These are phyloP conservation scores for Citrus glauca DNA, from an alignment of 345 rosid genomes.

Conservation along the genomic window DNA sequence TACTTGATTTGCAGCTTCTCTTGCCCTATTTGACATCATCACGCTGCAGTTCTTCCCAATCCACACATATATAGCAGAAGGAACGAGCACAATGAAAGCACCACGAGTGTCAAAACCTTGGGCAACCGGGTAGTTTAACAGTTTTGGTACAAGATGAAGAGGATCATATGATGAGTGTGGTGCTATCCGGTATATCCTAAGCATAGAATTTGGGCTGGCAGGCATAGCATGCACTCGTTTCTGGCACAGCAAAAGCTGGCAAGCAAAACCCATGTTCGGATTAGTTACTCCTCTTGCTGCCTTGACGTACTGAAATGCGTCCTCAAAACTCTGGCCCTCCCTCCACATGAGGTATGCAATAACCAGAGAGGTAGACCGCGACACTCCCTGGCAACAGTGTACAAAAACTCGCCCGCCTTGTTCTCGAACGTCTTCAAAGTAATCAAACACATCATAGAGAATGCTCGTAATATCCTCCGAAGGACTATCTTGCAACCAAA, in stretches of 20 bases:
- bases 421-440: conserved; percentile 72
- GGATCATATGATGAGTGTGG: conserved; percentile 77
- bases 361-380: conserved; percentile 62
- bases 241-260: conserved; percentile 76
- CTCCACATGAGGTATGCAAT: conserved; percentile 84
- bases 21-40: conserved; percentile 48
- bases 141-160: conserved; percentile 71
- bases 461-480: conserved; percentile 73
- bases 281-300: conserved; percentile 69
- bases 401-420: conserved; percentile 66
- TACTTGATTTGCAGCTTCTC: conserved; percentile 64
- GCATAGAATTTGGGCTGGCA: conserved; percentile 51
- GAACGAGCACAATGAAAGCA: conserved; percentile 57
- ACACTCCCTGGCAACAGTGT: conserved; percentile 73
- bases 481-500: conserved; percentile 69
- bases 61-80: conserved; percentile 60
- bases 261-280: conserved; percentile 76
- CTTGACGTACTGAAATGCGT: conserved; percentile 68
- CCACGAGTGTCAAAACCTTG: conserved; percentile 65
- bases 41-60: conserved; percentile 43
- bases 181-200: conserved; percentile 65
- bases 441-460: conserved; percentile 73
- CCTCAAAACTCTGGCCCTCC: conserved; percentile 70
- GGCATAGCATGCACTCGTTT: conserved; percentile 68
- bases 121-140: conserved; percentile 39